phyloP scores from a whole-genome alignment of 768 basidiomycete genomes.

The Boletus rubroflammeus region DNA sequence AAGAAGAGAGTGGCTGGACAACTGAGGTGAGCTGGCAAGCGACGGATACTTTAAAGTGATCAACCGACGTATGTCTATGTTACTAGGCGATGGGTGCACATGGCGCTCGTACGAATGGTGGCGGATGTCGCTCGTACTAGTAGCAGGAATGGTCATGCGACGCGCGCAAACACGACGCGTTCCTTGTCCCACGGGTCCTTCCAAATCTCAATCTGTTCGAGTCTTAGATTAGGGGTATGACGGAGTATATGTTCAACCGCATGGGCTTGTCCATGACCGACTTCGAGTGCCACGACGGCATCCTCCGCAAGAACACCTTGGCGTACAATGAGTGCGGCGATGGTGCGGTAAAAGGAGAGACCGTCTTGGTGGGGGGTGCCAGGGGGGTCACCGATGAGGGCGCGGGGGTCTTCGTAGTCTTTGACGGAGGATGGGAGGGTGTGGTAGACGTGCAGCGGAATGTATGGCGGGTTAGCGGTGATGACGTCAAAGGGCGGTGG shows the following conservation, averaged over 20 bases:
- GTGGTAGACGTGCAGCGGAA: slow-evolving; percentile 63
- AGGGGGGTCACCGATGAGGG: slow-evolving; percentile 72
- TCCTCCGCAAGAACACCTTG: slow-evolving; percentile 48
- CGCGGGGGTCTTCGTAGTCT: slow-evolving; percentile 75
- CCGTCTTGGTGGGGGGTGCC: slow-evolving; percentile 38
- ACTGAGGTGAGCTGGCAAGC: slow-evolving; percentile 14
- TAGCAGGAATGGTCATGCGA: slow-evolving; percentile 25
- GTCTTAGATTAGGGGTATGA: slow-evolving; percentile 39
- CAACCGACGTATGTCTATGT: slow-evolving; percentile 6
- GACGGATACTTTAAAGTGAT: slow-evolving; percentile 1
- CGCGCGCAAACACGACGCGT: slow-evolving; percentile 62
- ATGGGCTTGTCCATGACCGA: slow-evolving; percentile 69
- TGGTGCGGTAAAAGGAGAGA: slow-evolving; percentile 69
- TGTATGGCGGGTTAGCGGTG: slow-evolving; percentile 87
- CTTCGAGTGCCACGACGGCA: slow-evolving; percentile 72
- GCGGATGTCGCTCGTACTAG: not conserved
- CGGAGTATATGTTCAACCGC: slow-evolving; percentile 59
- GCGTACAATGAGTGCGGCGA: slow-evolving; percentile 55
- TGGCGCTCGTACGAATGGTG: not conserved
- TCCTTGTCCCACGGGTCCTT: slow-evolving; percentile 74
- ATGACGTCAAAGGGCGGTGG: slow-evolving; percentile 65
- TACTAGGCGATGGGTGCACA: slow-evolving; percentile 10
- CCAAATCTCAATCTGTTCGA: slow-evolving; percentile 59
- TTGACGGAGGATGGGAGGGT: slow-evolving; percentile 64
- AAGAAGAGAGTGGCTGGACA: not conserved